phyloP scores from a whole-genome alignment of 805 yeast genomes.

The Zygosaccharomyces gambellarensis region DNA sequence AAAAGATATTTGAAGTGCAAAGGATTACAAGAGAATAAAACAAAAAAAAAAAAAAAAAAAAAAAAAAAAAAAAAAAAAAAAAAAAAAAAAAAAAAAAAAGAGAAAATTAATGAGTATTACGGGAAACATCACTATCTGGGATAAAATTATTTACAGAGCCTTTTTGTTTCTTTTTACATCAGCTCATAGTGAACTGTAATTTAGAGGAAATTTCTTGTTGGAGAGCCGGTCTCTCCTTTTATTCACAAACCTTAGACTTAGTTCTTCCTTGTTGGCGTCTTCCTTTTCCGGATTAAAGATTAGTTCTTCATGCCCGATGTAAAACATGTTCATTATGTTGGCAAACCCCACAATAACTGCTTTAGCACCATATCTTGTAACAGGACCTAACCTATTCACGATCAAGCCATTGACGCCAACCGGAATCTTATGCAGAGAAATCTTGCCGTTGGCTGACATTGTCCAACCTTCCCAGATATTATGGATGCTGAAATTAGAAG shows the following conservation, averaged over 20 bases:
- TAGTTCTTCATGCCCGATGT: constrained; percentile 70
- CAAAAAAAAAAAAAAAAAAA: not conserved
- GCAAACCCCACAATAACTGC: constrained; percentile 74
- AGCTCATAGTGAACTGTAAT: constrained; percentile 11
- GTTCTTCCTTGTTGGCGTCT: constrained; percentile 38
- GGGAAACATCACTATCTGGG: not conserved
- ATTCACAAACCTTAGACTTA: constrained; percentile 49
- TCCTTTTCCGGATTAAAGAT: constrained; percentile 54
- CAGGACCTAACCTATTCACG: constrained; percentile 54
- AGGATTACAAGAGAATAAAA: not conserved
- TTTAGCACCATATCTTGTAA: constrained; percentile 69
- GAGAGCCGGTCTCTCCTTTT: constrained; percentile 40
- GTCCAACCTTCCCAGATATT: constrained; percentile 80
- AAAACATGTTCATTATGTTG: constrained; percentile 63
- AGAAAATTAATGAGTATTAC: not conserved
- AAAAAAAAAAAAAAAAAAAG: not conserved
- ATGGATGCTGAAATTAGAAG: constrained; percentile 33
- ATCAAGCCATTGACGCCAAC: constrained; percentile 43
- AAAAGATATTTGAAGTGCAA: not conserved
- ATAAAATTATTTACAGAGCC: not conserved
- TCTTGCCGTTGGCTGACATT: constrained; percentile 60
- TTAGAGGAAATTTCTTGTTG: constrained; percentile 15
- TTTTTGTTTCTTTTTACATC: not conserved
- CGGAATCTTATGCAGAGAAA: constrained; percentile 56
- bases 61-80: not conserved